Percentiles rank a stretch among this genome's conserved stretches.
Evolutionary conservation across 140 eudicot species (phyloP).

Genomic region (Oenanthe javanica): DNA sequence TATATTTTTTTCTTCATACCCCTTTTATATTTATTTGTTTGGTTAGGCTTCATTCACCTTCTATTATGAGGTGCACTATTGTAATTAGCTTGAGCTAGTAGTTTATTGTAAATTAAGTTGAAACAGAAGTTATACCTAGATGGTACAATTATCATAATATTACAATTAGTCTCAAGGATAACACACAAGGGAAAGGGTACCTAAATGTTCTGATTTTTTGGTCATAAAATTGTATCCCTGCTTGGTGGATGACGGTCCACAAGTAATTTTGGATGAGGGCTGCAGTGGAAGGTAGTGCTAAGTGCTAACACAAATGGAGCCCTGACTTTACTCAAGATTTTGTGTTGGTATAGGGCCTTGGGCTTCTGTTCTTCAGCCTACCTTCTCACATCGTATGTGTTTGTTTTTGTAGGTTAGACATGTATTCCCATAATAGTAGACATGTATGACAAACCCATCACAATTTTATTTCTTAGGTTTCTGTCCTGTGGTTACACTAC

Average conservation of each 20-base stretch:
- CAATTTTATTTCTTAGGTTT: not conserved
- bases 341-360: too few species aligned
- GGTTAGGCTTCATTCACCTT: not conserved
- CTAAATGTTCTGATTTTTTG: not conserved
- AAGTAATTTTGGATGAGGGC: not conserved
- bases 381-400: too few species aligned
- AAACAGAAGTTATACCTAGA: too few species aligned
- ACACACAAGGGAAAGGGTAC: too few species aligned
- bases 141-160: too few species aligned
- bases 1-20: not conserved
- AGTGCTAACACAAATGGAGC: too few species aligned
- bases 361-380: too few species aligned
- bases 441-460: not conserved
- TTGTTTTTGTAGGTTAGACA: too few species aligned
- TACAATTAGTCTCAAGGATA: too few species aligned
- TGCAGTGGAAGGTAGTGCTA: not conserved
- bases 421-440: not conserved
- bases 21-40: not conserved
- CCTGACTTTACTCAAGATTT: too few species aligned
- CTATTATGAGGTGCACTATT: not conserved
- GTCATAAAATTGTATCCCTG: not conserved
- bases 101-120: not conserved
- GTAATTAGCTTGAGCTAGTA: not conserved
- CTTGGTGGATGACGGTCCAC: too few species aligned
- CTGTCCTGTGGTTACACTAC: not conserved